A percentile compares a stretch with the other conserved stretches of the same genome.
Evolutionary conservation across 2,329 filamentous ascomycete genomes (phyloP).

Genomic region (Diplocarpon mali): DNA sequence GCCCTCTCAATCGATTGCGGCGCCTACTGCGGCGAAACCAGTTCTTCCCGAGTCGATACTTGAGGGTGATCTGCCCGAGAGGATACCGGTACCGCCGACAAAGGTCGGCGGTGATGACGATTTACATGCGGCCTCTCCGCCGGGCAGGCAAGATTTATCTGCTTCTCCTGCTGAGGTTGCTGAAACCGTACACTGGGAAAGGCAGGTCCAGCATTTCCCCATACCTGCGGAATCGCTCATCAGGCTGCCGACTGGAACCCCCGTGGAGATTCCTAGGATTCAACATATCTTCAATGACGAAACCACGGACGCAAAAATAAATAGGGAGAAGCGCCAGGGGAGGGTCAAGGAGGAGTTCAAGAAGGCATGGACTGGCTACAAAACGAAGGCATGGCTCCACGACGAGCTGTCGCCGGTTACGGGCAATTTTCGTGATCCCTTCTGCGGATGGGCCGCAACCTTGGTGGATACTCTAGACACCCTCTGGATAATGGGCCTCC

Average conservation of each 20-base stretch:
- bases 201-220: conserved; percentile 66
- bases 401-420: conserved; percentile 74
- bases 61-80: conserved; percentile 19
- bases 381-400: conserved; percentile 66
- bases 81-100: conserved; percentile 13
- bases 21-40: neutral
- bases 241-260: conserved; percentile 58
- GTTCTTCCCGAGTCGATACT: conserved; percentile 11
- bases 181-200: conserved; percentile 55
- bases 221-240: conserved; percentile 61
- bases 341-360: conserved; percentile 64
- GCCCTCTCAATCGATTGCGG: neutral
- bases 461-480: conserved; percentile 75
- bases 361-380: conserved; percentile 76
- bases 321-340: conserved; percentile 52
- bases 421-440: conserved; percentile 61
- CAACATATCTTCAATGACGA: conserved; percentile 66
- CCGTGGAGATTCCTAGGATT: conserved; percentile 62
- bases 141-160: conserved; percentile 21
- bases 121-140: conserved; percentile 21
- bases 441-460: conserved; percentile 86
- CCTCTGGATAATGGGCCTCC: conserved; percentile 75
- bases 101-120: conserved; percentile 11
- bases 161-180: conserved; percentile 9
- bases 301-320: conserved; percentile 43